phyloP scores from a whole-genome alignment of 352 stramenopile genomes.

The Pythium coloratum region DNA sequence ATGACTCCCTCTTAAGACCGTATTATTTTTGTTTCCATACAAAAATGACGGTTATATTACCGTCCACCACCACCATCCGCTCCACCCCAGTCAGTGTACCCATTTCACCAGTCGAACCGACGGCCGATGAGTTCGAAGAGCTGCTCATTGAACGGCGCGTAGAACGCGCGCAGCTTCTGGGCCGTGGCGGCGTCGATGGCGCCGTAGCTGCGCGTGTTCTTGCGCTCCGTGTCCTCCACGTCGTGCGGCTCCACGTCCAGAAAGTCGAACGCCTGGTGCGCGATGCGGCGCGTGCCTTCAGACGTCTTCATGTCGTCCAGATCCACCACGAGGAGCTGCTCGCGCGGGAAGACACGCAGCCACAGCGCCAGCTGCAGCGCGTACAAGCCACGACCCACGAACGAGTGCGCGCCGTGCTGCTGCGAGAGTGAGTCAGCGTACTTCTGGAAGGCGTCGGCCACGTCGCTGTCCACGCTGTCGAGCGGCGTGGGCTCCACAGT shows the following conservation, averaged over 20 bases:
- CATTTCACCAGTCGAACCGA: conserved; percentile 39
- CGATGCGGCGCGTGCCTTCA: conserved; percentile 33
- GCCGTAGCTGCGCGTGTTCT: conserved; percentile 69
- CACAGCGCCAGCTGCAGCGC: conserved; percentile 90
- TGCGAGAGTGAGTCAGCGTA: conserved; percentile 48
- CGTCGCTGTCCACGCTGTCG: conserved; percentile 22
- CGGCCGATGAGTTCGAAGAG: conserved; percentile 54
- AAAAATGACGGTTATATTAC: not conserved
- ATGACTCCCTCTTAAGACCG: conserved; percentile 6
- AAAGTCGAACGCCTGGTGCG: conserved; percentile 53
- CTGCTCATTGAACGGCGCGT: conserved; percentile 66
- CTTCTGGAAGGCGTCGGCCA: conserved; percentile 36
- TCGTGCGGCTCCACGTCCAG: conserved; percentile 30
- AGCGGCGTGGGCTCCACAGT: conserved; percentile 20
- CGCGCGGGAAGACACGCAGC: conserved; percentile 82
- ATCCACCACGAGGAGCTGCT: conserved; percentile 87
- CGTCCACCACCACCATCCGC: not conserved
- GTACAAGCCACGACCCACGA: conserved; percentile 90
- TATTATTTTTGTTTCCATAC: conserved; percentile 5
- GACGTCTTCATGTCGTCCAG: conserved; percentile 84
- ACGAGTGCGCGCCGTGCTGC: conserved; percentile 73
- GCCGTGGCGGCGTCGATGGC: conserved; percentile 35
- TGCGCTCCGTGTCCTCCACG: conserved; percentile 48
- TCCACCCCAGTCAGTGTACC: not conserved
- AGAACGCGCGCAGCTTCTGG: conserved; percentile 55